phyloP scores from a whole-genome alignment of 208 protist species.

The Porcisia deanei region DNA sequence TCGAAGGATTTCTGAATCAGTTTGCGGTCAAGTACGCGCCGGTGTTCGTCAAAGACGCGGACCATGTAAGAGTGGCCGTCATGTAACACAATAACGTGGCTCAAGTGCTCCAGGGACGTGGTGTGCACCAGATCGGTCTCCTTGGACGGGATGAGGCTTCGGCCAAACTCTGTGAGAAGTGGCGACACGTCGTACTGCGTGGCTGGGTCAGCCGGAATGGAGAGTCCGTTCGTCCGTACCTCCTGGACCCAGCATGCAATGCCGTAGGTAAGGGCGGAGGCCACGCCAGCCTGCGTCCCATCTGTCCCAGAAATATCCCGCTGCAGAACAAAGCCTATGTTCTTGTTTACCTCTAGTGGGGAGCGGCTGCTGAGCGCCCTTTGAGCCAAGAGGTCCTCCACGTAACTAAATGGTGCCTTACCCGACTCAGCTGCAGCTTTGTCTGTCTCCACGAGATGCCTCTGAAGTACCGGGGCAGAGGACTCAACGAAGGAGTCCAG shows the following conservation, averaged over 20 bases:
- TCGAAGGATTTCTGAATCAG: slow-evolving; percentile 74
- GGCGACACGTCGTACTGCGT: slow-evolving; percentile 66
- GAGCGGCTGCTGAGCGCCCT: slow-evolving; percentile 55
- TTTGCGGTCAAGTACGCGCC: slow-evolving; percentile 36
- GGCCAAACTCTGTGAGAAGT: slow-evolving; percentile 68
- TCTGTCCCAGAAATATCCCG: slow-evolving; percentile 37
- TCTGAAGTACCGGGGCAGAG: slow-evolving; percentile 64
- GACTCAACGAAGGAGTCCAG: slow-evolving; percentile 66
- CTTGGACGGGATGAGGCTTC: slow-evolving; percentile 72
- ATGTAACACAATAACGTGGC: slow-evolving; percentile 83
- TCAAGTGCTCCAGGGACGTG: slow-evolving; percentile 64
- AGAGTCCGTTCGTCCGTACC: slow-evolving; percentile 39
- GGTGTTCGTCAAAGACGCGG: slow-evolving; percentile 67
- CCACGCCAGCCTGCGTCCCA: slow-evolving; percentile 64
- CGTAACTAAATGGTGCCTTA: slow-evolving; percentile 66
- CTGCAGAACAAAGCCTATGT: slow-evolving; percentile 70
- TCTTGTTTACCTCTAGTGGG: slow-evolving; percentile 76
- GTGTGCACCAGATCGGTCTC: slow-evolving; percentile 56
- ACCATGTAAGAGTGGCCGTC: slow-evolving; percentile 80
- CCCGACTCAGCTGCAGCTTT: slow-evolving; percentile 38
- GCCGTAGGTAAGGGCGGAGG: slow-evolving; percentile 62
- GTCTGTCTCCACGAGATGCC: slow-evolving; percentile 65
- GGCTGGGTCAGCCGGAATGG: slow-evolving; percentile 27
- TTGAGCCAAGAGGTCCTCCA: slow-evolving; percentile 61
- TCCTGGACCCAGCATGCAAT: slow-evolving; percentile 60